Conservation (phyloP, 768 basidiomycete genomes). For the Lentinula lateritia region DNA sequence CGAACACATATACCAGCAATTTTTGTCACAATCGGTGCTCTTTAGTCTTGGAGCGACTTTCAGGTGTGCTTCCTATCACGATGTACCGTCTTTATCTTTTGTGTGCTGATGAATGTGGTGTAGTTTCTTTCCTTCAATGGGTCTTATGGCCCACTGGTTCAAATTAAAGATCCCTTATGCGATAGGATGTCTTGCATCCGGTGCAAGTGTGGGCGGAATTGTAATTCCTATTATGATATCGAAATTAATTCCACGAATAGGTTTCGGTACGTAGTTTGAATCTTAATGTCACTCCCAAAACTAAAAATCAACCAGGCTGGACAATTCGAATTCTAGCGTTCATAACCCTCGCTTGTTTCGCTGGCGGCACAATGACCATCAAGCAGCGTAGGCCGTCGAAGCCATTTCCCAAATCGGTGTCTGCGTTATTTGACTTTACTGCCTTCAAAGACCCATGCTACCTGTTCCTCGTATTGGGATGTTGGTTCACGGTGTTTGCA, state of each 20-base stretch:
- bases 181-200: slow-evolving; percentile 26
- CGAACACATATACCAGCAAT: slow-evolving; percentile 17
- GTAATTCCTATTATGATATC: slow-evolving; percentile 22
- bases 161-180: slow-evolving; percentile 23
- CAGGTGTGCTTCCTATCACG: slow-evolving; percentile 4
- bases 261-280: slow-evolving; percentile 14
- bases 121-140: slow-evolving; percentile 28
- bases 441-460: slow-evolving; percentile 17
- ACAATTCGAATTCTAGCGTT: slow-evolving; percentile 20
- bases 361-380: slow-evolving; percentile 17
- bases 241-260: slow-evolving; percentile 13
- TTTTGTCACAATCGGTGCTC: slow-evolving; percentile 15
- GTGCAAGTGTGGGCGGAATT: slow-evolving; percentile 25
- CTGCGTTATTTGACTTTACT: slow-evolving; percentile 15
- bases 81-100: not conserved
- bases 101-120: not conserved
- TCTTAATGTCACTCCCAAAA: not conserved
- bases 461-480: slow-evolving; percentile 14
- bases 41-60: slow-evolving; percentile 13
- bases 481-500: slow-evolving; percentile 18
- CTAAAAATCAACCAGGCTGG: slow-evolving; percentile 15
- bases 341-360: slow-evolving; percentile 16
- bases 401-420: slow-evolving; percentile 13
- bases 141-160: slow-evolving; percentile 30
- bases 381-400: slow-evolving; percentile 18